These are phyloP conservation scores for Hemerocallis citrina DNA, from an alignment of 106 monocot genomes.

Conservation along the genomic window DNA sequence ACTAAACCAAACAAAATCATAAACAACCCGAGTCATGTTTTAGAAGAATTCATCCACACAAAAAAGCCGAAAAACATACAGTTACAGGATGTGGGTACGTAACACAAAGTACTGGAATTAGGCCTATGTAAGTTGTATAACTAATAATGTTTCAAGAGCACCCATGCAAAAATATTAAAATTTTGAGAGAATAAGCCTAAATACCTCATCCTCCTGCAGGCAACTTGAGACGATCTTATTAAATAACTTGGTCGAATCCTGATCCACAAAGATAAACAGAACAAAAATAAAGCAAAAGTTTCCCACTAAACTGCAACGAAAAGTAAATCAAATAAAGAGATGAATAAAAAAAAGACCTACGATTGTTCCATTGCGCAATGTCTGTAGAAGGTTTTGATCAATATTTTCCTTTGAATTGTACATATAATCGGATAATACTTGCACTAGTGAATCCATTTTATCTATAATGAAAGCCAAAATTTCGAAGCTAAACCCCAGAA, in stretches of 20 bases:
- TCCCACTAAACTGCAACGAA: neutral
- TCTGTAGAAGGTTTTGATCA: slow-evolving; percentile 31
- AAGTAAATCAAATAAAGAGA: neutral
- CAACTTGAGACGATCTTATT: slow-evolving; percentile 39
- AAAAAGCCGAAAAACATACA: too few species aligned
- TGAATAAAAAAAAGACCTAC: slow-evolving; percentile 26
- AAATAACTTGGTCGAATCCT: slow-evolving; percentile 50
- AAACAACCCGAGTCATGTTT: too few species aligned
- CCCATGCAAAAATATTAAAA: too few species aligned
- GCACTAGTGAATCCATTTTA: slow-evolving; percentile 30
- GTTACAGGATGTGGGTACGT: too few species aligned
- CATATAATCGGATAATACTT: slow-evolving; percentile 30
- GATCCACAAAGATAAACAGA: slow-evolving; percentile 1
- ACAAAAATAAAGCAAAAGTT: neutral
- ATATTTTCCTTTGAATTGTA: slow-evolving; percentile 55
- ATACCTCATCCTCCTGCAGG: slow-evolving; percentile 35
- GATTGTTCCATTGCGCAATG: slow-evolving; percentile 20
- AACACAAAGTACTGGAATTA: too few species aligned
- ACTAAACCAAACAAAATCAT: too few species aligned
- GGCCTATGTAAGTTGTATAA: too few species aligned
- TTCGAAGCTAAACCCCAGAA: too few species aligned
- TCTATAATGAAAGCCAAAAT: slow-evolving; percentile 13
- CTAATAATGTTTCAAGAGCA: neutral
- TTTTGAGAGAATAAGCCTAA: neutral
- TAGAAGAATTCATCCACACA: too few species aligned